Conservation (phyloP, 176 grass and related monocot species). For the Miscanthus lutarioriparius region DNA sequence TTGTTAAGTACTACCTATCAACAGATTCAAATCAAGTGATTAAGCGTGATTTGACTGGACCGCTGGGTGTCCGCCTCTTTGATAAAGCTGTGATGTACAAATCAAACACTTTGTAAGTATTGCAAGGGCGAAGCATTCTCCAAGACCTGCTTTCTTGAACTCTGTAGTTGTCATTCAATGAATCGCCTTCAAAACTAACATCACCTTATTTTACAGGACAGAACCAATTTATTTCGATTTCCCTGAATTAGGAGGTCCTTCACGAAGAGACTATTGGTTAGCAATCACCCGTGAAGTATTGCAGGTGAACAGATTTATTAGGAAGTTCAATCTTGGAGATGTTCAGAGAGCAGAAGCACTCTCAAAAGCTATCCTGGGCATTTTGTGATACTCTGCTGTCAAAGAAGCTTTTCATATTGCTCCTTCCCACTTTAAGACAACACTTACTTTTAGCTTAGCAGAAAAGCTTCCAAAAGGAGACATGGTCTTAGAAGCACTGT, state of each 20-base stretch:
- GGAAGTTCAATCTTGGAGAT: slow-evolving; percentile 71
- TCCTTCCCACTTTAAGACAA: slow-evolving; percentile 87
- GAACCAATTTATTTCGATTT: slow-evolving; percentile 87
- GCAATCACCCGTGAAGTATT: slow-evolving; percentile 80
- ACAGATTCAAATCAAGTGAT: slow-evolving; percentile 73
- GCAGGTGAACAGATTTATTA: slow-evolving; percentile 78
- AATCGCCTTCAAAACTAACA: slow-evolving; percentile 28
- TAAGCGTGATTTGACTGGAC: slow-evolving; percentile 75
- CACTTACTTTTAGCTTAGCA: slow-evolving; percentile 80
- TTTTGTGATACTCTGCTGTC: slow-evolving; percentile 77
- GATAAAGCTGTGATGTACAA: slow-evolving; percentile 91
- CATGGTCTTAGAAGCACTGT: slow-evolving; percentile 78
- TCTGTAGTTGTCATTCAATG: slow-evolving; percentile 8
- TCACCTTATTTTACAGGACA: slow-evolving; percentile 53
- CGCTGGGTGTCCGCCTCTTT: slow-evolving; percentile 84
- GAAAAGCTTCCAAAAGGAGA: slow-evolving; percentile 97
- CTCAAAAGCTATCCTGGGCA: slow-evolving; percentile 71
- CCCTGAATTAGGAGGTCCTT: slow-evolving; percentile 68
- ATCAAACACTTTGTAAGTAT: slow-evolving; percentile 79
- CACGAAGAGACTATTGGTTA: slow-evolving; percentile 86
- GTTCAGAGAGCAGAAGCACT: slow-evolving; percentile 75
- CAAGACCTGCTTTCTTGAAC: slow-evolving; percentile 10
- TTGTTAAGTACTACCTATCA: slow-evolving; percentile 67
- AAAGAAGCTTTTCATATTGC: slow-evolving; percentile 79
- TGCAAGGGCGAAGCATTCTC: slow-evolving; percentile 27